Evolutionary conservation across 495 filamentous ascomycete species (phyloP).

Genomic region (Penicillium silybi): DNA sequence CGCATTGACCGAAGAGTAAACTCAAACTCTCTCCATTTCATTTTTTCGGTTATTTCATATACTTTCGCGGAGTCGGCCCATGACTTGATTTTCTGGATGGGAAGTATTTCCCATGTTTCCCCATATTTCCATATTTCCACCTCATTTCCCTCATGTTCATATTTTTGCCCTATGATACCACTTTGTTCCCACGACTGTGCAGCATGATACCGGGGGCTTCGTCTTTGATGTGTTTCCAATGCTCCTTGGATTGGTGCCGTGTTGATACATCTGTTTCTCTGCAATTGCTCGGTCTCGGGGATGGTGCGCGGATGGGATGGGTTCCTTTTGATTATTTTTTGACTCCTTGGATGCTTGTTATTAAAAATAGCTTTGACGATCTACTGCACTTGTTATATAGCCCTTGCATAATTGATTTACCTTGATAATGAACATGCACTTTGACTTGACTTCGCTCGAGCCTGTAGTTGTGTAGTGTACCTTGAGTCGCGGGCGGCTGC

Average conservation of each 20-base stretch:
- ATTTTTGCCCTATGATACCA: constrained; percentile 39
- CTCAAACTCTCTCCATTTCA: constrained; percentile 4
- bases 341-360: neutral
- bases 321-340: constrained; percentile 5
- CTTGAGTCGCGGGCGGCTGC: neutral
- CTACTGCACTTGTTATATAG: constrained; percentile 3
- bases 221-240: constrained; percentile 25
- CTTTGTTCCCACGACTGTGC: constrained; percentile 43
- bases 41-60: constrained; percentile 3
- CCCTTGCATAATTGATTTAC: constrained; percentile 12
- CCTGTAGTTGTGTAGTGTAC: neutral
- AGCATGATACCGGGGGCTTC: constrained; percentile 41
- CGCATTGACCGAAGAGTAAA: constrained; percentile 75
- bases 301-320: constrained; percentile 20
- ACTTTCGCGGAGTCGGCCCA: constrained; percentile 11
- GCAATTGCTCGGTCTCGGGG: constrained; percentile 17
- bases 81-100: constrained; percentile 10
- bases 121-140: neutral
- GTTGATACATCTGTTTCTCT: constrained; percentile 20
- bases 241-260: constrained; percentile 15
- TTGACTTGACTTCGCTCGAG: neutral
- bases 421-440: constrained; percentile 9
- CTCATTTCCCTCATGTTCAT: neutral
- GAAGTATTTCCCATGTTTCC: neutral
- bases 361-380: constrained; percentile 2